Base-by-base conservation (phyloP, 2,329 filamentous ascomycete species). In the Neurospora crassa region DNA sequence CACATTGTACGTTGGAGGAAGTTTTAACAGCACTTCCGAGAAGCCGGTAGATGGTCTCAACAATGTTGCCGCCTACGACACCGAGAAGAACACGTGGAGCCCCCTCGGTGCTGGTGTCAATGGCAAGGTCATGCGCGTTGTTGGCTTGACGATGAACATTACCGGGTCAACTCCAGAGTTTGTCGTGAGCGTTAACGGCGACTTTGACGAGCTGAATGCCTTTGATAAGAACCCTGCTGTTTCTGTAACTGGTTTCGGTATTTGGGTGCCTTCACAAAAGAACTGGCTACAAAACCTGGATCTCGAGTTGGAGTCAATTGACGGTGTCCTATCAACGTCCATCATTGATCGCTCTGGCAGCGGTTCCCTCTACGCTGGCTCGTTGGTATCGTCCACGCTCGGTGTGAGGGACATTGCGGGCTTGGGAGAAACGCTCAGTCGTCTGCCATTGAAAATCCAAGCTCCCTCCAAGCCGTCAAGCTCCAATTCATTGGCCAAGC, bases 211-310 rank as follows among this genome's bases (percentile, higher is more conserved):
- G 70, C 88, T 97, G 73, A 86, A 90, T 40, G 87, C 86, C 0
- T 95, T 93, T 76, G 88, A 83, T 43, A 84, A 84, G 74, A 90
- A 90, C 74, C 80, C 85, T 7, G 86, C 89, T 11, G 85, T 90
- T 40, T 77, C 86, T 10, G 91, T 90, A 0, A 81, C 88, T 69
- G 94, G 94, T 2, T 93, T 99, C 77, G 95, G 93, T 16, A 85
- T 98, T 45, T 99, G 96, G 96, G 91, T 98, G 8, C 92, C 92
- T 3, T 96, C 94, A 3, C 85, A 87, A 73, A 86, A 85, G 71
- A 96, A 96, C 78, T 99, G 96, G 96, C 84, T 99, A 18, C 89
- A 93, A 78, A 96, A 96, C 75, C 82, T 97, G 20, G 80, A 89
- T 43, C 83, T 88, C 7, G 82, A 87, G 8, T 85, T 89, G 41